Evolutionary conservation across 225 moss, liverwort and hornwort species (phyloP), one percentile per base, ranked within the genome.

Genomic region (Marchantia paleacea): DNA sequence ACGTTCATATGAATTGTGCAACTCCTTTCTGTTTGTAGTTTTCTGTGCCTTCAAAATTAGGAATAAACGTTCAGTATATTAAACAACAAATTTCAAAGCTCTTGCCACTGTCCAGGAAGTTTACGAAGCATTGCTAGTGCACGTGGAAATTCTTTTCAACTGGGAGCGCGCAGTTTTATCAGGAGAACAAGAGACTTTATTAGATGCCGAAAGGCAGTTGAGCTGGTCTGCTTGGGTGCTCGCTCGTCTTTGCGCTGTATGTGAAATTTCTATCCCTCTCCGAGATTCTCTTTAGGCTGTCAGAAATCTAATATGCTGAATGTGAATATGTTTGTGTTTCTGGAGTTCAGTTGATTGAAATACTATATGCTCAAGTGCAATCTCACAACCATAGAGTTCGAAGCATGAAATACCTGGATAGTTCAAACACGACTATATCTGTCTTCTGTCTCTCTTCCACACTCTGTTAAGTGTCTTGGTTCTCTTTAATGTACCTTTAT

Each of bases 201-300:
- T 26, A 16, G 65, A 81, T 47, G 73, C 52, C 0, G 82, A 85
- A 68, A 71, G 28, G 8, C 52, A 76, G 70, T 39, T 86, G 39
- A 48, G 86, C 69, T 57, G 65, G 13, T 80, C 86, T 18, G 69
- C 86, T 51, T 86, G 86, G 86, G 30, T 73, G n/a, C 68, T 86
- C 50, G 76, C 65, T 61, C 82, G 80, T 61, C 68, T 83, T 18
- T 78, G 83, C 55, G 19, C 19, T 60, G 85, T 81, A 81, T 0
- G 79, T 79, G 15, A 25, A 55, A 50, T 60, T 16, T n/a, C 28
- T 28, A 48, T 29, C 26, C n/a, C 2, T 22, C 26, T 8, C 10
- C 31, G 0, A 29, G 8, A 63, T 20, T 0, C 7, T 47, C n/a
- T 24, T 5, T 14, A 62, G 62, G 7, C 3, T 52, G 7, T 19